Evolutionary conservation across 371 early-diverging fungal genomes (phyloP), one percentile per base, ranked within the genome.

Genomic region (Chytridiales sp.): DNA sequence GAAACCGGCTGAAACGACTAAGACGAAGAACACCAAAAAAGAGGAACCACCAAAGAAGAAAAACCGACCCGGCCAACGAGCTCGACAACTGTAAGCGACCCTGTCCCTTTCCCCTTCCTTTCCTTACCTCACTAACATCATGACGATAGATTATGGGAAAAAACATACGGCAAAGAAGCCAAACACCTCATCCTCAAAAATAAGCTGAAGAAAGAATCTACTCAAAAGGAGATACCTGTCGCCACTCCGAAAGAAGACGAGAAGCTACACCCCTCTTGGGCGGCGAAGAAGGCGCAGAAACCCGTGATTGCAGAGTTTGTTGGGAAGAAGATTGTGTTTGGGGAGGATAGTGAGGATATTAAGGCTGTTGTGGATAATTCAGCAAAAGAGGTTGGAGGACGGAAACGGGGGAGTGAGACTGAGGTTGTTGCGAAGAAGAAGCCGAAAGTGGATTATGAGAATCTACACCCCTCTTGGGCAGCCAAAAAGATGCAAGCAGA

Each of bases 401-500:
- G 50, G n/a, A 41, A 11, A 38, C 40, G 27, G n/a, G 2, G 30
- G 9, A 11, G 11, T 24, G 13, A 34, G 30, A n/a, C 47, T 39
- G 19, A 38, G 39, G 36, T n/a, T 34, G 13, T 19, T 53, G 15
- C 38, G 34, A 36, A n/a, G 29, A 55, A 30, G 43, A 55, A 19
- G 9, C 22, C 47, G 35, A 13, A 6, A 35, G 22, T 30, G n/a
- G 47, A 34, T 6, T 47, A 36, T 1, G 59, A 59, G 42, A 49
- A 49, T 21, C 32, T 59, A 38, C 59, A 59, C 49, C 59, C 59
- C 2, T 59, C 59, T 2, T 59, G 59, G 59, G 59, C 50, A 11
- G 59, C 59, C 0, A 59, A 59, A 21, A 32, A 40, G 32, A 59
- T 32, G 40, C 49, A 59, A 30, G 47, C 47, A 30, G 32, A 19